Evolutionary conservation across 2,329 filamentous ascomycete genomes (phyloP).

Genomic region (Fusarium sp.): DNA sequence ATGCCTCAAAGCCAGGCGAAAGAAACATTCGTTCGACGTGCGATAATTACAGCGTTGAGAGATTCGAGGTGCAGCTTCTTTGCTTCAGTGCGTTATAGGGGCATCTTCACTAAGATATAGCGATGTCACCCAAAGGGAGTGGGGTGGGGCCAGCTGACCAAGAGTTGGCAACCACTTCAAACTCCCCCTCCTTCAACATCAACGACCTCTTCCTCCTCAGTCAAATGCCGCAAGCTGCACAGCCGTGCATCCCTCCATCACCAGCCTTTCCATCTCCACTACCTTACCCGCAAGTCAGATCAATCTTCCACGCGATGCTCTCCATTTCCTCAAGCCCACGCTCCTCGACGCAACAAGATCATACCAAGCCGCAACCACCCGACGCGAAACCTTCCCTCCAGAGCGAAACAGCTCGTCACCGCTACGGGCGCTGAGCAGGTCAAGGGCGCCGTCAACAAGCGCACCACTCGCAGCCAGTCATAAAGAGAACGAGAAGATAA

Average conservation of each 20-base stretch:
- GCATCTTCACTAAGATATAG: not conserved
- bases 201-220: not conserved
- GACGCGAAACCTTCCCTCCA: not conserved
- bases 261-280: not conserved
- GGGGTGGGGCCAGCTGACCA: not conserved
- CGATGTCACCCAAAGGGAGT: rapidly evolving
- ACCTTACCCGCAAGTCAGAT: too few relatives aligned
- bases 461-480: constrained; percentile 66
- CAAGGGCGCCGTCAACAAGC: constrained; percentile 77
- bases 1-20: not conserved
- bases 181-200: not conserved
- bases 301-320: not conserved
- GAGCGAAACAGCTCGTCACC: constrained; percentile 39
- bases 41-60: not conserved
- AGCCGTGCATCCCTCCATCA: not conserved
- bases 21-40: too few relatives aligned
- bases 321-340: not conserved
- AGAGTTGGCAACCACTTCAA: not conserved
- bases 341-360: not conserved
- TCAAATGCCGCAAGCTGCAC: not conserved
- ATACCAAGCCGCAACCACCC: not conserved
- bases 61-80: not conserved
- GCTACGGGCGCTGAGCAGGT: constrained; percentile 74
- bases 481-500: constrained; percentile 45
- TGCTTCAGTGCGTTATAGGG: not conserved